Base-by-base conservation (phyloP, 768 basidiomycete genomes). In the Hemileccinum impolitum region DNA sequence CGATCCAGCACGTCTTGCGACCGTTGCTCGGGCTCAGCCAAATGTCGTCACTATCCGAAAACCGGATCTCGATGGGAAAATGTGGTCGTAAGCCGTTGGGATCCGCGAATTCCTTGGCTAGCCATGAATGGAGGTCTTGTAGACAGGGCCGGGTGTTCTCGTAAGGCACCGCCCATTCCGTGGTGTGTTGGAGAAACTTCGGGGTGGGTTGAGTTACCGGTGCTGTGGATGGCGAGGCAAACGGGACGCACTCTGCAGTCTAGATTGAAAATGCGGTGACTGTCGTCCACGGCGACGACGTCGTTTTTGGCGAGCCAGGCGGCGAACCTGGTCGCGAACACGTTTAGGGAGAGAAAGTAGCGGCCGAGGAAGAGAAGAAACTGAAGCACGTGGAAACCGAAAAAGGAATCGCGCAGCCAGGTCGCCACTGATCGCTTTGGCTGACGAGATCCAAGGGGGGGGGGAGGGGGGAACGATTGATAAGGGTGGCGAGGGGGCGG, bases 161-260 rank as follows among this genome's bases (percentile, higher is more conserved):
- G 56, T 85, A 84, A 6, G 94, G 91, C 32, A 99, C 77, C 5
- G 91, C 90, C 85, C 93, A 95, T 70, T 99, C 96, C 11, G 90
- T 92, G 2, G 96, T 97, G 67, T 93, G 86, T 68, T 97, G 94
- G 1, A 82, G 84, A 68, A 86, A 91, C 92, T 94, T 39, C 17
- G 15, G 18, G 34, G 14, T 39, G 37, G 37, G 17, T 50, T 61
- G 30, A 19, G 44, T 51, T 14, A 41, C 51, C 47, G 49, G 40
- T 6, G 23, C 32, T 23, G n/a, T 39, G 28, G 1, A 40, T 35
- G 43, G 41, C 37, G 28, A 26, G 36, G 13, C 14, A 17, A 9
- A 18, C 11, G 18, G 6, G 23, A 75, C 90, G 61, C 66, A 93
- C 90, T 70, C 90, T 78, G 70, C 90, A 94, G 55, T 98, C 94